A percentile compares a stretch with the other conserved stretches of the same genome.
Evolutionary conservation across 176 grass and related monocot genomes (phyloP).

Genomic region (Pontederia paniculata): DNA sequence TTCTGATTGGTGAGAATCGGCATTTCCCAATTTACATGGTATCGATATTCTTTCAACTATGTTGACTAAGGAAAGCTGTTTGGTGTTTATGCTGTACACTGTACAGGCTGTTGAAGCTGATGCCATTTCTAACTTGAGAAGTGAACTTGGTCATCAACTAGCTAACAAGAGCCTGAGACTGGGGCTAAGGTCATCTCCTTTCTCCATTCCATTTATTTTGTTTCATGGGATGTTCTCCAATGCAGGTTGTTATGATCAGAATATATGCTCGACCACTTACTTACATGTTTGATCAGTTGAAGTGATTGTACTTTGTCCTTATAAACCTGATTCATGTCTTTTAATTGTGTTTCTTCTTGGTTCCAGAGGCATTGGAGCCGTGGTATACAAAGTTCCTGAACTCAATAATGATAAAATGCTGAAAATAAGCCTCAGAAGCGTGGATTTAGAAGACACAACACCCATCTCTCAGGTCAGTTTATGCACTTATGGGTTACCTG

Average conservation of each 20-base stretch:
- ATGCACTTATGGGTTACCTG: background rate
- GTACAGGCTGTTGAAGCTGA: conserved; percentile 73
- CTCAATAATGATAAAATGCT: conserved; percentile 47
- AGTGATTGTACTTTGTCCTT: background rate
- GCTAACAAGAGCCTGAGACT: conserved; percentile 46
- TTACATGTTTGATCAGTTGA: no score
- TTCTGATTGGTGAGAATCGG: no score
- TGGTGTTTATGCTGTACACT: background rate
- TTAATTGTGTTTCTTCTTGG: conserved; percentile 14
- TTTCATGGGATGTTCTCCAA: background rate
- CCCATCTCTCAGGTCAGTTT: conserved; percentile 37
- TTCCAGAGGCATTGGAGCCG: conserved; percentile 69
- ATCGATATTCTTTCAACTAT: background rate
- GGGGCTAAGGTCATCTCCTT: conserved; percentile 44
- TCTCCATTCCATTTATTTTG: background rate
- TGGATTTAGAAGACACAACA: conserved; percentile 67
- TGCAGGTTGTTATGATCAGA: no score
- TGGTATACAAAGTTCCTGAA: conserved; percentile 79
- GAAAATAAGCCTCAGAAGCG: conserved; percentile 90
- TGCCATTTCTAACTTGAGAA: conserved; percentile 56
- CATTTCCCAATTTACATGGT: no score
- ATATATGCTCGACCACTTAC: no score
- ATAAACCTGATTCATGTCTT: background rate
- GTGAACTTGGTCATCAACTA: conserved; percentile 79
- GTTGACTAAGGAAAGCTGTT: background rate